Evolutionary conservation across 441 rosid species (phyloP).

Genomic region (Rhodomyrtus psidioides): DNA sequence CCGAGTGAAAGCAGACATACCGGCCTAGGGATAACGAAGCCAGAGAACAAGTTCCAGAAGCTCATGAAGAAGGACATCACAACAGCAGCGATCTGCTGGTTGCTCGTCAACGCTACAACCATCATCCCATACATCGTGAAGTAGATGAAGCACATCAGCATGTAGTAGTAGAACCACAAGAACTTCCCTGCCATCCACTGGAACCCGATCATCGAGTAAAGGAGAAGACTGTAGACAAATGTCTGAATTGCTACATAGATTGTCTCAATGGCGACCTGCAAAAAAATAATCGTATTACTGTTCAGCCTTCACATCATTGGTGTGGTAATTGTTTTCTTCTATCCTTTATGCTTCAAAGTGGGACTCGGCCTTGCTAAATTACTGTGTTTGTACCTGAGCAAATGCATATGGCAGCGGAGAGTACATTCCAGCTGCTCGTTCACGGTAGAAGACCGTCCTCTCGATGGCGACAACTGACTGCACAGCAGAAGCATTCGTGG

Average conservation of each 20-base stretch:
- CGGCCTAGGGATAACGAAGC: background rate
- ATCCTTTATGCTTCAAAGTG: background rate
- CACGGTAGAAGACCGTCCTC: constrained; percentile 60
- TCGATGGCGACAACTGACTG: constrained; percentile 56
- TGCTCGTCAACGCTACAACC: background rate
- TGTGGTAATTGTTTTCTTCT: background rate
- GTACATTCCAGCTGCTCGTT: background rate
- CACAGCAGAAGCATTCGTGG: constrained; percentile 52
- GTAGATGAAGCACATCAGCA: background rate
- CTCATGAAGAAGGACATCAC: background rate
- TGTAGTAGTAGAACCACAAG: background rate
- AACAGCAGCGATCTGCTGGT: background rate
- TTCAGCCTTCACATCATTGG: background rate
- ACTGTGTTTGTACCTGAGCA: constrained; percentile 35
- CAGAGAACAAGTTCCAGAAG: background rate
- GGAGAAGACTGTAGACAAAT: background rate
- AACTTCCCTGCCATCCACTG: background rate
- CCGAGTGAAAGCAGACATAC: background rate
- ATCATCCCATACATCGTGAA: background rate
- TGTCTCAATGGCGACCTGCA: background rate
- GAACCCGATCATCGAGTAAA: background rate
- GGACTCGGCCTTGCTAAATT: background rate
- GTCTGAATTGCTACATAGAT: background rate
- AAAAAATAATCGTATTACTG: background rate
- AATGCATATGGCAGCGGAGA: constrained; percentile 50